phyloP scores from a whole-genome alignment of 1,284 basidiomycete genomes.

The Heliocybe sulcata region DNA sequence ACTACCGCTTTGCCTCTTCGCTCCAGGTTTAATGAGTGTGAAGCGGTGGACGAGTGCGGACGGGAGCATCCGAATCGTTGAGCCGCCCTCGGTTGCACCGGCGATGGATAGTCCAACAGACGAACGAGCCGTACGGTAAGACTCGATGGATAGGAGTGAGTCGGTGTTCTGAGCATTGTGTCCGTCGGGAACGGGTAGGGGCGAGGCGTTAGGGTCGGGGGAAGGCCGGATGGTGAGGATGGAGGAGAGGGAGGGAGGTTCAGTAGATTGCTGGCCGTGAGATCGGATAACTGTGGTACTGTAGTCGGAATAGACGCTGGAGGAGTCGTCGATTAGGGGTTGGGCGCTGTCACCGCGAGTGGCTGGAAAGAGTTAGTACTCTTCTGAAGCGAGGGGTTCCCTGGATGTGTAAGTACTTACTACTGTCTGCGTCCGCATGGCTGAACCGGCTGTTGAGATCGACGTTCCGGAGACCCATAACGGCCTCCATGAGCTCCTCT shows the following conservation, averaged over 20 bases:
- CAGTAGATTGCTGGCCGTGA: conserved; percentile 29
- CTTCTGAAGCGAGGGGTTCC: conserved; percentile 6
- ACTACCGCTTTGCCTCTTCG: conserved; percentile 34
- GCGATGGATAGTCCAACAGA: conserved; percentile 41
- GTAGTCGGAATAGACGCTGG: conserved; percentile 48
- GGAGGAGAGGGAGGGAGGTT: conserved; percentile 59
- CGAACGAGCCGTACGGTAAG: conserved; percentile 60
- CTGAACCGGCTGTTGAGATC: conserved; percentile 44
- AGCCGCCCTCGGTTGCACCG: conserved; percentile 66
- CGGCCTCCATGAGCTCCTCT: conserved; percentile 62
- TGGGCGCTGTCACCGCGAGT: conserved; percentile 35
- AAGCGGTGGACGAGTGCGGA: conserved; percentile 72
- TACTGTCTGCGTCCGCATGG: conserved; percentile 25
- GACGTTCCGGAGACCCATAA: conserved; percentile 47
- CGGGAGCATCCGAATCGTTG: conserved; percentile 43
- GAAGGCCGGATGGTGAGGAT: conserved; percentile 63
- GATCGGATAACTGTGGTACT: conserved; percentile 60
- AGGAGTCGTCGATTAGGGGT: conserved; percentile 47
- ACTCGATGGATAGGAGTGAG: conserved; percentile 57
- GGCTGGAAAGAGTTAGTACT: conserved; percentile 15
- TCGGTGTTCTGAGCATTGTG: conserved; percentile 16
- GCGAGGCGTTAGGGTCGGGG: conserved; percentile 35
- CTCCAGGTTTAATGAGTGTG: conserved; percentile 73
- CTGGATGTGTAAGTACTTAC: conserved; percentile 16
- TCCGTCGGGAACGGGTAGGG: conserved; percentile 4